Evolutionary conservation across 768 basidiomycete species (phyloP), one percentile per base, ranked within the genome.

Genomic region (Russula emetica): DNA sequence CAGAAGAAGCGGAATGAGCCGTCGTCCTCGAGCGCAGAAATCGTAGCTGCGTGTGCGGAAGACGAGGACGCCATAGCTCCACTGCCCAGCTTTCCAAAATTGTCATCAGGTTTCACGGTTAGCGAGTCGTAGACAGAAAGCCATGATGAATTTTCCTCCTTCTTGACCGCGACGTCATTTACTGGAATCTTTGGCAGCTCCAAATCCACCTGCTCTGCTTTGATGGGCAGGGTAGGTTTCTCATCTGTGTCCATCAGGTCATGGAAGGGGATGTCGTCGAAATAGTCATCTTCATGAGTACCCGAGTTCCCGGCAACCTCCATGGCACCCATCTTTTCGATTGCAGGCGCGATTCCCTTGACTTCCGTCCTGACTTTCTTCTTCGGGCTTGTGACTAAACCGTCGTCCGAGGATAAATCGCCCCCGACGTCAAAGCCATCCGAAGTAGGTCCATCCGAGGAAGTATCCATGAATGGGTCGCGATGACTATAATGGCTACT

Each of bases 1-100:
- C 97, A 99, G 78, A 88, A 99, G 79, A 99, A 94, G 30, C 83
- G 83, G 16, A 98, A 76, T 3, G 86, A 89, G 1, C 92, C 94
- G 67, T 97, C 93, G 5, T 83, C 76, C 71, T 98, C 92, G 2
- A 94, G 79, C 0, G 87, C 87, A 47, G 82, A 81, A 8, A 85
- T 67, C 24, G 79, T 74, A 71, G 71, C 64, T 55, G 80, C 76
- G 52, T 72, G 66, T 5, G 78, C 68, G 2, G 74, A 69, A 7
- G 76, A 74, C 18, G 73, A 63, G 8, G 71, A 58, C 7, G n/a
- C 67, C 1, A 60, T 55, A 3, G 67, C 62, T n/a, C 68, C 53
- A 18, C 40, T 71, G 5, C 74, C 71, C 36, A 81, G 73, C 28
- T 77, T 78, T 16, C 86, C 88, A 30, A 89, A 74, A 1, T 79